phyloP scores from a whole-genome alignment of 2,329 filamentous ascomycete species.

The Cladorrhinum sp. region DNA sequence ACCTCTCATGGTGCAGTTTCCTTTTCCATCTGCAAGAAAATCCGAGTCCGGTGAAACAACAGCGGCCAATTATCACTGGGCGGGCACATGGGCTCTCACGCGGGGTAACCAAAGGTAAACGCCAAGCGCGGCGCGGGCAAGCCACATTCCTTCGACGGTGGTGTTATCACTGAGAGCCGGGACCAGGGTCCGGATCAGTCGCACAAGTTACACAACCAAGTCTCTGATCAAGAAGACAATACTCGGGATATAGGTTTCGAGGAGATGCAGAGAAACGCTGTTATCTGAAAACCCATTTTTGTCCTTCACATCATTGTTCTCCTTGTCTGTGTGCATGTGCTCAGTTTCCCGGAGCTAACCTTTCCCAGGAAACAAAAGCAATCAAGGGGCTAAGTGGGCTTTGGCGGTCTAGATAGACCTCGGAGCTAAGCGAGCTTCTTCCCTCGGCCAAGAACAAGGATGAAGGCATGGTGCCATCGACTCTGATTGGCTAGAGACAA shows the following conservation, averaged over 20 bases:
- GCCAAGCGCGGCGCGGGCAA: neutral
- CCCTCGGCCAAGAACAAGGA: neutral
- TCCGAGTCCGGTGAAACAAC: no score
- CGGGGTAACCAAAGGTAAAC: neutral
- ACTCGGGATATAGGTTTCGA: no score
- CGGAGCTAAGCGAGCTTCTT: neutral
- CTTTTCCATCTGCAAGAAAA: no score
- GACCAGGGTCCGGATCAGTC: no score
- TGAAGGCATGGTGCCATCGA: neutral
- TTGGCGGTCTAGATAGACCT: constrained; percentile 4
- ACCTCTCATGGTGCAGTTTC: no score
- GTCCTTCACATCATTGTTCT: no score
- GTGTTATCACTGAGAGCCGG: no score
- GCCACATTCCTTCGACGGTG: constrained; percentile 4
- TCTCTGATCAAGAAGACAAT: no score
- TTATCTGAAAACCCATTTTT: no score
- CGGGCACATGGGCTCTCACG: neutral
- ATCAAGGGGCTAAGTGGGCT: neutral
- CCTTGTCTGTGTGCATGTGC: no score
- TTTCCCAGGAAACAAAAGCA: neutral
- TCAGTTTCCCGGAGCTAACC: neutral
- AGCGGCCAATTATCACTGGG: neutral
- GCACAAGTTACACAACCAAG: no score
- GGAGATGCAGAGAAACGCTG: no score
- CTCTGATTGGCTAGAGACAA: neutral